Conservation (phyloP, 495 filamentous ascomycete species). For the Aspergillus incahuasiensis region DNA sequence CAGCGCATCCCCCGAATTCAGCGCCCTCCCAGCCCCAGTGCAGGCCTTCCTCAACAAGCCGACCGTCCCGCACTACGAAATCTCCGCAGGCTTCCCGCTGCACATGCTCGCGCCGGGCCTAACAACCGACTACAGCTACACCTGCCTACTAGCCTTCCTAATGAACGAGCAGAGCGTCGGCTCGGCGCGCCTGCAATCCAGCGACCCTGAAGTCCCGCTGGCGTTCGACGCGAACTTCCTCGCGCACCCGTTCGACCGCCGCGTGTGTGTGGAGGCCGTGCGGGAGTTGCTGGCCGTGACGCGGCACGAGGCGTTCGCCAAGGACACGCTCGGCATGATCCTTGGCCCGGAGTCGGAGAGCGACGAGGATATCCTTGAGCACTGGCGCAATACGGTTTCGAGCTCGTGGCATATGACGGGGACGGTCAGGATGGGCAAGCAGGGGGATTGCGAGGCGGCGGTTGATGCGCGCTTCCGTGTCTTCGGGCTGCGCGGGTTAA, state of each 20-base stretch:
- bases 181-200: conserved; percentile 49
- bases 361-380: conserved; percentile 53
- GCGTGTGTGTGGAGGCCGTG: conserved; percentile 49
- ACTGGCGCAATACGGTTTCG: conserved; percentile 32
- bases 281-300: conserved; percentile 42
- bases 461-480: conserved; percentile 55
- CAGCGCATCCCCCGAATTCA: conserved; percentile 35
- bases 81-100: conserved; percentile 32
- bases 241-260: conserved; percentile 52
- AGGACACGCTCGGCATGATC: conserved; percentile 39
- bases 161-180: conserved; percentile 44
- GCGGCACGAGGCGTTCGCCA: conserved; percentile 39
- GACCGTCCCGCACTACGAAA: conserved; percentile 47
- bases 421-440: conserved; percentile 58
- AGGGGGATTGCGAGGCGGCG: conserved; percentile 41
- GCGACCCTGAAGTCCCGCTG: conserved; percentile 50
- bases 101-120: conserved; percentile 25
- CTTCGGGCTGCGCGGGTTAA: conserved; percentile 48
- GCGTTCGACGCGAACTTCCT: conserved; percentile 56
- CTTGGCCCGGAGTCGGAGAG: conserved; percentile 43
- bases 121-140: conserved; percentile 29
- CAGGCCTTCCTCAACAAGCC: conserved; percentile 35
- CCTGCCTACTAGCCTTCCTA: conserved; percentile 26
- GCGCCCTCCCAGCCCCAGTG: conserved; percentile 32
- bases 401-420: conserved; percentile 55